Conservation (phyloP, 2,329 filamentous ascomycete genomes). For the Sclerotinia minor region DNA sequence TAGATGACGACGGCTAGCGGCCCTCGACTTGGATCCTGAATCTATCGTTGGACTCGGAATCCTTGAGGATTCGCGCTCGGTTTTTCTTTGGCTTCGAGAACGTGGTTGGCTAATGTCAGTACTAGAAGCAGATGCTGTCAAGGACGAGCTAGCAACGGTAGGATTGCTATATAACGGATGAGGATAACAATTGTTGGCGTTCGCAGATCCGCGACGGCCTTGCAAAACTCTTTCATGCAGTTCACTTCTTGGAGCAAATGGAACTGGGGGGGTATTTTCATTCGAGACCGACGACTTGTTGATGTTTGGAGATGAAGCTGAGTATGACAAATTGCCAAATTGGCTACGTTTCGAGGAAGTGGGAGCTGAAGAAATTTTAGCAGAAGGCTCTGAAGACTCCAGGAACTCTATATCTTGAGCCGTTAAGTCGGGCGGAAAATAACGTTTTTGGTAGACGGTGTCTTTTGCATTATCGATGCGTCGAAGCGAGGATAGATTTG, state of each 20-base stretch:
- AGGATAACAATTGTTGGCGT: conserved; percentile 14
- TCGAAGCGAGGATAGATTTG: neutral
- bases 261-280: conserved; percentile 13
- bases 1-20: conserved; percentile 27
- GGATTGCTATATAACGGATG: conserved; percentile 29
- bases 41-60: conserved; percentile 23
- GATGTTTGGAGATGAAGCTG: conserved; percentile 19
- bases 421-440: neutral
- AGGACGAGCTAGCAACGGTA: conserved; percentile 31
- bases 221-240: conserved; percentile 18
- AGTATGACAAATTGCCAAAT: conserved; percentile 4
- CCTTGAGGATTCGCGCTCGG: conserved; percentile 11
- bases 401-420: neutral
- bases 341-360: neutral
- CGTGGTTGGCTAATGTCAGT: conserved; percentile 28
- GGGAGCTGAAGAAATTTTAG: neutral
- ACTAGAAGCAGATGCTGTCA: conserved; percentile 33
- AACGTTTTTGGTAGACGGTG: neutral
- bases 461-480: neutral
- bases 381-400: neutral
- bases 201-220: conserved; percentile 12
- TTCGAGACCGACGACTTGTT: neutral
- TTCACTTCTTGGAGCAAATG: conserved; percentile 19
- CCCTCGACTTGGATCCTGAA: neutral
- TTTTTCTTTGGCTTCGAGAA: neutral